A percentile compares a stretch with the other conserved stretches of the same genome.
phyloP scores from a whole-genome alignment of 1,284 basidiomycete genomes.

The Volvariella surrecta region DNA sequence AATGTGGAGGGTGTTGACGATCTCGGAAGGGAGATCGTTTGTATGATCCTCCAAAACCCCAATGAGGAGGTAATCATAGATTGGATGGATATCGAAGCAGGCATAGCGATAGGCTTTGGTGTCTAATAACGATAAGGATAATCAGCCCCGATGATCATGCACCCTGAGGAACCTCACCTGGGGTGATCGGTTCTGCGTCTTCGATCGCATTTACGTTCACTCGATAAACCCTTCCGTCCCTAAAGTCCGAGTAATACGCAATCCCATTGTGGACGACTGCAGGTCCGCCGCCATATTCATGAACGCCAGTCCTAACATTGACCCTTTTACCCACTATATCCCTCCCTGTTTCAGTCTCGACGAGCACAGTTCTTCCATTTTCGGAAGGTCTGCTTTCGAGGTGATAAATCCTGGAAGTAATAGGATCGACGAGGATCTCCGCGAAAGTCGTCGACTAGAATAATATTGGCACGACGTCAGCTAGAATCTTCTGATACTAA shows the following conservation, averaged over 20 bases:
- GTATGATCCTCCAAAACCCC: constrained; percentile 66
- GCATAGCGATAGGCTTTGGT: constrained; percentile 51
- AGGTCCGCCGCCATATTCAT: constrained; percentile 52
- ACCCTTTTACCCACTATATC: constrained; percentile 45
- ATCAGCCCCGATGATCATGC: too few relatives aligned
- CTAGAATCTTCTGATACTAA: too few relatives aligned
- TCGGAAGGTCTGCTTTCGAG: constrained; percentile 57
- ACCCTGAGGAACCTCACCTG: constrained; percentile 36
- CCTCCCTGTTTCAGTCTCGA: constrained; percentile 34
- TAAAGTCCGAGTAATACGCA: constrained; percentile 49
- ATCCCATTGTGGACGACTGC: constrained; percentile 39
- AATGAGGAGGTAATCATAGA: constrained; percentile 36
- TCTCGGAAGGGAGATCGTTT: constrained; percentile 39
- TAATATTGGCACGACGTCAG: too few relatives aligned
- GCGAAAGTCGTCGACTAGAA: constrained; percentile 34
- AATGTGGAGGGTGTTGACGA: constrained; percentile 50
- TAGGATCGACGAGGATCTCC: constrained; percentile 47
- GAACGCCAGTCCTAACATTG: constrained; percentile 51
- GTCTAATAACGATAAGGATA: constrained; percentile 22
- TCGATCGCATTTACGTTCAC: constrained; percentile 19
- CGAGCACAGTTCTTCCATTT: constrained; percentile 46
- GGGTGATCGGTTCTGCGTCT: constrained; percentile 46
- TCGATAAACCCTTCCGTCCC: constrained; percentile 42
- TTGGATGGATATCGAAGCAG: constrained; percentile 39
- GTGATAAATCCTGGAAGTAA: constrained; percentile 46